phyloP scores from a whole-genome alignment of 768 basidiomycete genomes.

The Peribolospora kevripleyi region DNA sequence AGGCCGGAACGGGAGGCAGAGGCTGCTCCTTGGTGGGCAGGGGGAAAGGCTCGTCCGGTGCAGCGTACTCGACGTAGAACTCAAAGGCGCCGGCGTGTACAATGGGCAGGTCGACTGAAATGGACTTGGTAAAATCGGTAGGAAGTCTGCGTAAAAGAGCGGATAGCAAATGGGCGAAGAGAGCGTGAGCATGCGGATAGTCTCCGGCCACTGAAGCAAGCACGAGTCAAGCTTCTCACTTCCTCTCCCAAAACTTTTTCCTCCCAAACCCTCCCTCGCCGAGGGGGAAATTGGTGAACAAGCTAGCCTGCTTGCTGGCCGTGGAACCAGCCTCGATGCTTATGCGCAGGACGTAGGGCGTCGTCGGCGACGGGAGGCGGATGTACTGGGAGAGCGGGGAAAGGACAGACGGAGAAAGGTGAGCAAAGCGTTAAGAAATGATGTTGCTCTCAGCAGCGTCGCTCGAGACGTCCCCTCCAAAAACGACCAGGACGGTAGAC shows the following conservation, averaged over 20 bases:
- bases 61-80: constrained; percentile 73
- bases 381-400: constrained; percentile 40
- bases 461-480: background rate
- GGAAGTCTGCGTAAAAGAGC: constrained; percentile 36
- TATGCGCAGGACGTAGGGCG: constrained; percentile 60
- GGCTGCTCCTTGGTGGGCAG: constrained; percentile 9
- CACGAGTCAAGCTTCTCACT: constrained; percentile 22
- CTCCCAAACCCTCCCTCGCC: constrained; percentile 70
- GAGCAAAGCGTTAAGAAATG: background rate
- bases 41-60: constrained; percentile 1
- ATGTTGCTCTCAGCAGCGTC: background rate
- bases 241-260: constrained; percentile 44
- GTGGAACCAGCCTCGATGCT: constrained; percentile 79
- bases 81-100: constrained; percentile 89
- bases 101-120: constrained; percentile 84
- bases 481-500: constrained; percentile 15
- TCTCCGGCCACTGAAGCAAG: background rate
- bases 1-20: constrained; percentile 1
- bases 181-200: background rate
- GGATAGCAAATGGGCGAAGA: constrained; percentile 4
- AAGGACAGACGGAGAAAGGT: background rate
- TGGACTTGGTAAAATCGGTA: constrained; percentile 63
- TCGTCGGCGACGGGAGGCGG: constrained; percentile 70
- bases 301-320: constrained; percentile 65
- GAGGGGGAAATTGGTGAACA: constrained; percentile 90